Conservation (phyloP, 495 filamentous ascomycete genomes). For the Amorphotheca resinae region DNA sequence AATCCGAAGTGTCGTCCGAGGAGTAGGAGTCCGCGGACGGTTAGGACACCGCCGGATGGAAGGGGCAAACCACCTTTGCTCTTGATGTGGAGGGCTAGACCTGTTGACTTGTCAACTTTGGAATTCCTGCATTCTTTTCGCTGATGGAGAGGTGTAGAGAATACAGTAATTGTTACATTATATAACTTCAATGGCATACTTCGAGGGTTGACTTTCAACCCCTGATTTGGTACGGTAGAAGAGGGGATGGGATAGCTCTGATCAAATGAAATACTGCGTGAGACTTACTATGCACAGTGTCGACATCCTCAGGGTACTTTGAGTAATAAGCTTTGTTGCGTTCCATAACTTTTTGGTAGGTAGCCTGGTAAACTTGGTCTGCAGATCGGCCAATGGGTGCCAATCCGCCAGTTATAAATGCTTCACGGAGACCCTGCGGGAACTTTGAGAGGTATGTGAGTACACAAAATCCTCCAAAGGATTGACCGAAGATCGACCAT, state of each 20-base stretch:
- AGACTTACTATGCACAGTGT: constrained; percentile 40
- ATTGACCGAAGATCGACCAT: constrained; percentile 82
- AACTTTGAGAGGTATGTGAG: constrained; percentile 71
- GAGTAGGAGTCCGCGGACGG: constrained; percentile 56
- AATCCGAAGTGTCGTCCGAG: constrained; percentile 65
- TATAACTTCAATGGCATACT: too few relatives aligned
- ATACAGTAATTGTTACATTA: too few relatives aligned
- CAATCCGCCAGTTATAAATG: constrained; percentile 72
- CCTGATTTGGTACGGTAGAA: too few relatives aligned
- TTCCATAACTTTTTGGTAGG: constrained; percentile 46
- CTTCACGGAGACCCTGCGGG: constrained; percentile 67
- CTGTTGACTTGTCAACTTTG: background rate
- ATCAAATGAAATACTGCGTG: background rate
- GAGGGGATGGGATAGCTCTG: too few relatives aligned
- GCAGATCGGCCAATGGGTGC: constrained; percentile 59
- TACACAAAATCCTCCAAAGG: constrained; percentile 79
- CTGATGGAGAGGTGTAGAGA: too few relatives aligned
- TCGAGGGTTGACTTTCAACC: too few relatives aligned
- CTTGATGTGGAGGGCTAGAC: constrained; percentile 47
- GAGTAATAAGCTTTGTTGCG: constrained; percentile 64
- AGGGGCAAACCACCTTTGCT: constrained; percentile 41
- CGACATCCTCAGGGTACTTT: constrained; percentile 79
- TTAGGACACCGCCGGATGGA: constrained; percentile 56
- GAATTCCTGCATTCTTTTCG: too few relatives aligned
- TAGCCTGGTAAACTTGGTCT: constrained; percentile 61